Base-by-base conservation (phyloP, 441 rosid species). In the Biscutella laevigata region DNA sequence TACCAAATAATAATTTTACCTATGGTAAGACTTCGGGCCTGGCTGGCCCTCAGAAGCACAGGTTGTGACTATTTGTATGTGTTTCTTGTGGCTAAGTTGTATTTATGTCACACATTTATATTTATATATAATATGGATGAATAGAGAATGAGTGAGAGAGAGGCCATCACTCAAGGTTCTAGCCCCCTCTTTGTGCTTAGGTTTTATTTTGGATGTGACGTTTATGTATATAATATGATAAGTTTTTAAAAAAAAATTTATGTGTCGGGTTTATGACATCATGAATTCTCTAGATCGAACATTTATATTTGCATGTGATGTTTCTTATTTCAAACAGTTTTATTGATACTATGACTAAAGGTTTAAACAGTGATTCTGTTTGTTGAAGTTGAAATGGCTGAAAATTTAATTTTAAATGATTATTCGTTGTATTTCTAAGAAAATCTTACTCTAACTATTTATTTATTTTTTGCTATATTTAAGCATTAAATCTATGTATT, bases 131-230 rank as follows among this genome's bases (percentile, higher is more conserved):
- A 14, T 48, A 26, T 46, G 19, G 17, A 47, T 53, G 22, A 42
- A 41, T 7, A 39, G 10, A 27, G 51, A 24, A 19, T 4, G 39
- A 35, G 47, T n/a, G n/a, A n/a, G n/a, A 43, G 70, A 57, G 53
- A 65, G 38, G 35, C 55, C 47, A 51, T 51, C 32, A 37, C 47
- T n/a, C 65, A 57, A 58, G 38, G 55, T 43, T 66, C 28, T 29
- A 33, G 37, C 33, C 53, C 59, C 7, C 48, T 52, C 65, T 38
- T 39, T 39, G 40, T 46, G 57, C 45, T 38, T 66, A 53, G 71
- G 52, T 66, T 59, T 66, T 30, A 53, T 59, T 46, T 53, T 36
- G 40, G 71, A 66, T 53, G 71, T 59, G 71, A 66, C 66, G 34
- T 66, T 52, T 59, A 45, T 52, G 44, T 35, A 38, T 53, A 16